Evolutionary conservation across 352 stramenopile species (phyloP).

Genomic region (Globisporangium abappressorium): DNA sequence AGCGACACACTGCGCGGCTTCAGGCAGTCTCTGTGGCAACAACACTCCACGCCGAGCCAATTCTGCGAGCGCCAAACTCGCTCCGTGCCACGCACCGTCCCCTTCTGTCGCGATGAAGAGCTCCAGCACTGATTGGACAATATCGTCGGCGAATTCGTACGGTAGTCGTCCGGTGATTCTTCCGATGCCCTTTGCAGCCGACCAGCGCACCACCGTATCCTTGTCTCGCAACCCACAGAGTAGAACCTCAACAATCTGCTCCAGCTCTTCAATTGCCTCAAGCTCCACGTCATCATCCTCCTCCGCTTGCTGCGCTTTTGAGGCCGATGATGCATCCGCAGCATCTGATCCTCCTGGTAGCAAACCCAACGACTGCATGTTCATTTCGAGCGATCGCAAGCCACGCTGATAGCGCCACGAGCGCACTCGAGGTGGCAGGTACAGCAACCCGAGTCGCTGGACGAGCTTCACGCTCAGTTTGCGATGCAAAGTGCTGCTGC

Average conservation of each 20-base stretch:
- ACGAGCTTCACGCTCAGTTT: constrained; percentile 98
- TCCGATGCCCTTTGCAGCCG: constrained; percentile 97
- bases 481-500: constrained; percentile 83
- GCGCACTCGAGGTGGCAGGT: constrained; percentile 93
- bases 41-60: constrained; percentile 94
- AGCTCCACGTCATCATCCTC: constrained; percentile 50
- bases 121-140: constrained; percentile 94
- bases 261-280: constrained; percentile 93
- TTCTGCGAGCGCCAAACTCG: constrained; percentile 96
- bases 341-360: constrained; percentile 6
- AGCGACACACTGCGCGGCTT: constrained; percentile 92
- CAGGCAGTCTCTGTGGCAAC: constrained; percentile 88
- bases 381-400: constrained; percentile 91
- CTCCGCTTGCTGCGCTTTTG: constrained; percentile 14
- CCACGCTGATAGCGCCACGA: constrained; percentile 96
- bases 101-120: constrained; percentile 91
- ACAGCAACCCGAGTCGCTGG: constrained; percentile 92
- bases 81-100: constrained; percentile 96
- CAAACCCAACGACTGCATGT: constrained; percentile 68
- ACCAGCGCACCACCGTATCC: constrained; percentile 98
- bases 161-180: constrained; percentile 94
- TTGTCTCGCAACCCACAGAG: constrained; percentile 90
- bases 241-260: constrained; percentile 95
- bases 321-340: background rate
- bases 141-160: constrained; percentile 94